phyloP scores from a whole-genome alignment of 805 yeast species.

The Metschnikowia lachancei region DNA sequence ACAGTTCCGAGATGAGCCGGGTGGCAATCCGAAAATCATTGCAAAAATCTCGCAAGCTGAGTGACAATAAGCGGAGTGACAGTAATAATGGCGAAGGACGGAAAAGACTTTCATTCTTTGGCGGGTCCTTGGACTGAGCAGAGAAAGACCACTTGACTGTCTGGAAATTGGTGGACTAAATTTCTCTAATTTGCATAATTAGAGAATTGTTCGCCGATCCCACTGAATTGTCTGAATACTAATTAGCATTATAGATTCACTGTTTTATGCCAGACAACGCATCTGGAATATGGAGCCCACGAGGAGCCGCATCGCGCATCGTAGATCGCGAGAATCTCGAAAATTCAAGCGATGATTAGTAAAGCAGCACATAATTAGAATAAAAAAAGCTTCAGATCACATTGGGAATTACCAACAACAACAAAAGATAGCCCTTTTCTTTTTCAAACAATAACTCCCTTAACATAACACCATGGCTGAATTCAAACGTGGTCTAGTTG shows the following conservation, averaged over 20 bases:
- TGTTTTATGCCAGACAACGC: not conserved
- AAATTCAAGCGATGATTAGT: constrained; percentile 1
- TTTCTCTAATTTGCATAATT: too few relatives aligned
- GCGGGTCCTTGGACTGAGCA: constrained; percentile 10
- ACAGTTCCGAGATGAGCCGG: constrained; percentile 38
- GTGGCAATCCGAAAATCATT: constrained; percentile 41
- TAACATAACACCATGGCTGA: constrained; percentile 7
- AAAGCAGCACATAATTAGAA: not conserved
- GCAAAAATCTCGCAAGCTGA: constrained; percentile 28
- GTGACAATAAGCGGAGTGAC: constrained; percentile 33
- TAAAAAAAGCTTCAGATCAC: not conserved
- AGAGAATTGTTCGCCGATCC: too few relatives aligned
- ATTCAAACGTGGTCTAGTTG: constrained; percentile 11
- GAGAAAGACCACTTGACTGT: not conserved
- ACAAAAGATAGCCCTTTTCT: not conserved
- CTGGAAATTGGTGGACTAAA: too few relatives aligned
- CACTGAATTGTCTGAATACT: not conserved
- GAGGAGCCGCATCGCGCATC: constrained; percentile 6
- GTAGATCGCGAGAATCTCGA: constrained; percentile 1
- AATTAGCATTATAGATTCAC: constrained; percentile 1
- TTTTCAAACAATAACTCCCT: not conserved
- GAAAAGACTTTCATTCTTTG: constrained; percentile 27
- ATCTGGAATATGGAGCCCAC: not conserved
- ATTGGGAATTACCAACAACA: too few relatives aligned
- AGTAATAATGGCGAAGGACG: constrained; percentile 23